Evolutionary conservation across 441 rosid species (phyloP), one percentile per base, ranked within the genome.

Genomic region (Pelargonium australe): DNA sequence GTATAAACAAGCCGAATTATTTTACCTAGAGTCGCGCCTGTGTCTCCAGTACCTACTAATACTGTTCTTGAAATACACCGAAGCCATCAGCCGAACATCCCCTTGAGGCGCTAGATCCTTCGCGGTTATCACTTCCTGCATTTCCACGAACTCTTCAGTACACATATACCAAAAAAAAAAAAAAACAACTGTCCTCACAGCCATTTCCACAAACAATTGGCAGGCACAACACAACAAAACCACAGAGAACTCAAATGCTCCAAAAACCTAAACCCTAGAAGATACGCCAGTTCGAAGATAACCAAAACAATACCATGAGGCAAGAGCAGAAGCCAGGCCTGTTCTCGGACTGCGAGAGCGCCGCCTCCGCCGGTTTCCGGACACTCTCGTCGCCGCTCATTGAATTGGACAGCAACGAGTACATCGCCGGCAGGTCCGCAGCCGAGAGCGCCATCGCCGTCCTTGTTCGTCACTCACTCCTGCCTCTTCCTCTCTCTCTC

Each of bases 251-350:
- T 13, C 20, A n/a, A 19, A 58, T 11, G 63, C 63, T 28, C 63
- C 10, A 10, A 16, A 60, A 40, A 68, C 49, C 40, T 64, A 80
- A 81, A 83, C 76, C 79, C 76, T 74, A 73, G 76, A 72, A 78
- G 74, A 11, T 4, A 20, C 17, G 6, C 63, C 34, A 60, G 63
- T 25, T 58, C 25, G 63, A 64, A 47, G 64, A 61, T 49, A 69
- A 37, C 41, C 49, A 23, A 13, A 63, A 23, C 31, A 70, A 37
- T 70, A 92, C 99, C 99, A 95, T 85, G 23, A 95, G 85, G 77
- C 98, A 92, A 13, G 95, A 92, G 80, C 98, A 95, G 80, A 90
- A 95, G 23, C 99, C 97, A 72, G 98, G 92, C 68, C 95, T 80
- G 47, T 86, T 86, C 85, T 95, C 99, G 66, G 83, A 92, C 83